Base-by-base conservation (phyloP, 192 early-diverging fungal genomes). In the Backusella australiensis region DNA sequence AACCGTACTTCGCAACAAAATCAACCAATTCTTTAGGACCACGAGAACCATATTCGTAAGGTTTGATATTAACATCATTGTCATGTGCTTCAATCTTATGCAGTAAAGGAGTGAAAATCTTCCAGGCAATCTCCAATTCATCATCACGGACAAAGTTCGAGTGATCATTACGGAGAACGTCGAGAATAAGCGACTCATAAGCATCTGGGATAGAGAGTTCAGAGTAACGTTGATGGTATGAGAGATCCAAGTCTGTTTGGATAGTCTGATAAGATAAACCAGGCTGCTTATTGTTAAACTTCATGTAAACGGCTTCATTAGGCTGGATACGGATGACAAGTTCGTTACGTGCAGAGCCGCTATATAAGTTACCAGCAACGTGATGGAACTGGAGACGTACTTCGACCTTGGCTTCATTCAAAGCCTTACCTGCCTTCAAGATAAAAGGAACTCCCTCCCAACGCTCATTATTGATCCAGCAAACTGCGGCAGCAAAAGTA, bases 311-410 rank as follows among this genome's bases (percentile, higher is more conserved):
- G 2, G 97, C 94, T 81, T 99, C 98, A 72, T 93, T 89, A 4
- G 98, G 98, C 71, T 97, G 95, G 49, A 99, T 93, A 53, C 96
- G 93, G 68, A 98, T 88, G 15, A 99, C 96, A 46, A 99, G 91
- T 85, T 99, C 97, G 85, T 99, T 99, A 75, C 96, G 93, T 7
- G 93, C 86, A 68, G 93, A 75, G 72, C 84, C 85, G 12, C 84
- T 86, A 87, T 94, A 97, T 69, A 97, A 84, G 73, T 89, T 90
- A 38, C 95, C 95, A 11, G 94, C 82, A 67, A 97, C 94, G 79
- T 98, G 92, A 71, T 93, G 92, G 90, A 99, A 99, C 83, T 99
- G 97, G 75, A 99, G 92, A 77, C 97, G 95, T 77, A 99, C 90
- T 76, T 96, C 94, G 53, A 94, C 92, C 86, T 99, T 99, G 80